phyloP scores from a whole-genome alignment of 2,329 filamentous ascomycete species.

The Trichoderma citrinoviride region DNA sequence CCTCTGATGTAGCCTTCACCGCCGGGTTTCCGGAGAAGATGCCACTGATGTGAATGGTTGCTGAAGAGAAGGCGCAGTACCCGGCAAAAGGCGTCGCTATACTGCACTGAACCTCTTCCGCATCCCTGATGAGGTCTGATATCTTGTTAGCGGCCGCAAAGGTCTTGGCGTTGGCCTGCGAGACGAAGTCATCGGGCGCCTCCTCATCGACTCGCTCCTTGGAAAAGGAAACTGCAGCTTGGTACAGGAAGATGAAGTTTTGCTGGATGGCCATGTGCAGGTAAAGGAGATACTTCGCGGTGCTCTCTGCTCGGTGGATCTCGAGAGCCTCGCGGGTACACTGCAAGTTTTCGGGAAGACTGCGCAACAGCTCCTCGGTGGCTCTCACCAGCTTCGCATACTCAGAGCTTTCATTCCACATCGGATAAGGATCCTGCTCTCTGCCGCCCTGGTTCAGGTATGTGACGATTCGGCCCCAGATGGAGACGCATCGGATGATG shows the following conservation, averaged over 20 bases:
- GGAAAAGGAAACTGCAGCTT: slow-evolving; percentile 75
- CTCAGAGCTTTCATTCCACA: slow-evolving; percentile 80
- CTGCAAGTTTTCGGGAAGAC: slow-evolving; percentile 67
- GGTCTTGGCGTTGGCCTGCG: slow-evolving; percentile 70
- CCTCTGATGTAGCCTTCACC: slow-evolving; percentile 75
- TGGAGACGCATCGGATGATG: slow-evolving; percentile 76
- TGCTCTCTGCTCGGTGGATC: slow-evolving; percentile 77
- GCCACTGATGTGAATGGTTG: slow-evolving; percentile 89
- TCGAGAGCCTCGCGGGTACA: slow-evolving; percentile 82
- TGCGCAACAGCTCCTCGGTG: slow-evolving; percentile 65
- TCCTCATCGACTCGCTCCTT: slow-evolving; percentile 63
- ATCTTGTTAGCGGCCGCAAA: slow-evolving; percentile 84
- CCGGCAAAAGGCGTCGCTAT: slow-evolving; percentile 90
- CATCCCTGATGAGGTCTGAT: slow-evolving; percentile 77
- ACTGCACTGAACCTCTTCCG: slow-evolving; percentile 64
- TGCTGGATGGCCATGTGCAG: slow-evolving; percentile 89
- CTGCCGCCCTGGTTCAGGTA: slow-evolving; percentile 90
- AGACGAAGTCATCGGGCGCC: slow-evolving; percentile 74
- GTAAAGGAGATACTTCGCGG: slow-evolving; percentile 89
- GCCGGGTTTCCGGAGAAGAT: slow-evolving; percentile 81
- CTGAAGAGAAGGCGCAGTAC: slow-evolving; percentile 90
- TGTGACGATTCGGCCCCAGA: slow-evolving; percentile 87
- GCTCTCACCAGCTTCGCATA: slow-evolving; percentile 70
- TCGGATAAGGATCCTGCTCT: slow-evolving; percentile 69
- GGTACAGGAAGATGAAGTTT: slow-evolving; percentile 84